A percentile compares a stretch with the other conserved stretches of the same genome.
phyloP scores from a whole-genome alignment of 805 yeast genomes.

The Candida sphagnicola region DNA sequence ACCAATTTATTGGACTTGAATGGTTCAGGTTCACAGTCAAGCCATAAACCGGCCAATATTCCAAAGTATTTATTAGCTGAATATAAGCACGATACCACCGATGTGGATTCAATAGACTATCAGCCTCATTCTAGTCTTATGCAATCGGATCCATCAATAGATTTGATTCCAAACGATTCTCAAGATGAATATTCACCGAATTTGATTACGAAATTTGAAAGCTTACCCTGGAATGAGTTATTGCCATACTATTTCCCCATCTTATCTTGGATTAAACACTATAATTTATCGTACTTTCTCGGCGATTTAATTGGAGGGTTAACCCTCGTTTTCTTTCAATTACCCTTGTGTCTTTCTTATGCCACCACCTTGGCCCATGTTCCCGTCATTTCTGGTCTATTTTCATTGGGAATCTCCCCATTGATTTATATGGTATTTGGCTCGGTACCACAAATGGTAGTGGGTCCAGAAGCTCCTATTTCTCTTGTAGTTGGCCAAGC shows the following conservation, averaged over 20 bases:
- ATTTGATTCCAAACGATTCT: background rate
- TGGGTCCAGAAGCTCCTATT: slow-evolving; percentile 46
- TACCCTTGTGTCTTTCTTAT: slow-evolving; percentile 65
- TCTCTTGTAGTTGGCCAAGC: slow-evolving; percentile 45
- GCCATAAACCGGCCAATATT: background rate
- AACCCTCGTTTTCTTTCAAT: slow-evolving; percentile 85
- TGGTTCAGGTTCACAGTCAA: slow-evolving; percentile 1
- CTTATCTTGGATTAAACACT: slow-evolving; percentile 61
- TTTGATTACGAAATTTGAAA: slow-evolving; percentile 15
- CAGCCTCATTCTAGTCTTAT: background rate
- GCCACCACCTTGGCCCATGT: slow-evolving; percentile 41
- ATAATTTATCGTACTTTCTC: slow-evolving; percentile 34
- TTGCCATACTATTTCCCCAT: slow-evolving; percentile 67
- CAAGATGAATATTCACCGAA: slow-evolving; percentile 20
- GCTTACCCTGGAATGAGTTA: slow-evolving; percentile 23
- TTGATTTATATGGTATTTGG: slow-evolving; percentile 39
- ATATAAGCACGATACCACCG: slow-evolving; percentile 3
- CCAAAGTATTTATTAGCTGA: background rate
- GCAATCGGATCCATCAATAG: background rate
- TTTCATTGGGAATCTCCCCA: slow-evolving; percentile 37
- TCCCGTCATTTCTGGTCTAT: slow-evolving; percentile 37
- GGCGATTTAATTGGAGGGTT: slow-evolving; percentile 81
- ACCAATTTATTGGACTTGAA: background rate
- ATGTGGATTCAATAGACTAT: slow-evolving; percentile 7
- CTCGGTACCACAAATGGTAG: slow-evolving; percentile 44